Evolutionary conservation across 2,329 filamentous ascomycete genomes (phyloP), one percentile per base, ranked within the genome.

Genomic region (Hypoxylon sp.): DNA sequence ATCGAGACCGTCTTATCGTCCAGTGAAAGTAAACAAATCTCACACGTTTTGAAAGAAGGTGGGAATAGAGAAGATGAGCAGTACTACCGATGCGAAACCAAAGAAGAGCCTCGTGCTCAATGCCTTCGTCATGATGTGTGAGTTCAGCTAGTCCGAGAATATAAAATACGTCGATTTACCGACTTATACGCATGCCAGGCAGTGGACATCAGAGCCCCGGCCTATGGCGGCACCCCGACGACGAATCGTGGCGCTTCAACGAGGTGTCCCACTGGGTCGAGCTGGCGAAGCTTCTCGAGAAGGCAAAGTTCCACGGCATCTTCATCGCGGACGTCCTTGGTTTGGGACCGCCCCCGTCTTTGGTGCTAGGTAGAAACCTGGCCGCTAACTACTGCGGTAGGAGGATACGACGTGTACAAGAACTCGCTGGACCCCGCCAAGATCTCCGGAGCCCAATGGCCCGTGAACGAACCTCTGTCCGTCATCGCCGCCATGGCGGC

Each of bases 341-440:
- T 74, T 48, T 33, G 62, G 33, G 26, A 38, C 44, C 14, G 38
- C 45, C n/a, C 28, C n/a, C 28, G 2, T 9, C 22, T 2, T 3
- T 8, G 11, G 3, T 53, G 16, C 78, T 8, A 20, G 18, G 6
- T 44, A 57, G 38, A n/a, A n/a, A 40, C 18, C 0, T 42, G 24
- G 18, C 6, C 5, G 20, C 44, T 50, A 18, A 60, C 53, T 14
- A 7, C 18, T 2, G 11, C 4, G 14, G 53, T 7, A 77, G 89
- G 87, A 14, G 88, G 88, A 2, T 91, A 92, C 72, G 89, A 92
- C 78, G 88, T 92, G 1, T 92, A 91, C 75, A 86, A 86, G 55
- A 84, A 85, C 0, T 80, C 78, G 0, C 80, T 91, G 2, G 83
- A 85, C 1, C 85, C 89, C 0, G 87, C 88, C 0, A 84, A 89